Evolutionary conservation across 2,329 filamentous ascomycete genomes (phyloP), one percentile per base, ranked within the genome.

Genomic region (Massarina eburnea): DNA sequence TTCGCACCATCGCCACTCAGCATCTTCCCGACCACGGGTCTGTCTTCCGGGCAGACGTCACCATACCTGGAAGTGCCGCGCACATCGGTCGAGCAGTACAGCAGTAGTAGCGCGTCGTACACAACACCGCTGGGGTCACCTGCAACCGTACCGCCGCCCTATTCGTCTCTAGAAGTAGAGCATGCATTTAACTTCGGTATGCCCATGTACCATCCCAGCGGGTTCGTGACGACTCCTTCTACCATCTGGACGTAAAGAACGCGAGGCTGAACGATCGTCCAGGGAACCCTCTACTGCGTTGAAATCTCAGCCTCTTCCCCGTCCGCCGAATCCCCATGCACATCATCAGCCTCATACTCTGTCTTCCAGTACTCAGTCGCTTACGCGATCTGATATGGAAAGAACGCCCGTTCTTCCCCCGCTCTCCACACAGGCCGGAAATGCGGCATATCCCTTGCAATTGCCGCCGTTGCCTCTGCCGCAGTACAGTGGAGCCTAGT

Each of bases 31-130:
- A 46, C 37, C 4, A 38, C 59, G 35, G 66, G 67, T 26, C 49
- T 68, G 57, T 33, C 60, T 44, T 59, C 67, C 41, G 48, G 62
- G 19, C 67, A 66, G 15, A 61, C 63, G 5, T 72, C 71, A 9
- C 70, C 70, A 6, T 78, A 72, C 45, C 70, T 78, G 39, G 74
- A 76, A 47, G 71, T 78, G 5, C 75, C 75, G 20, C 61, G 67
- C 48, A 62, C 66, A 17, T 52, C 61, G 10, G 61, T 66, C 14
- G 66, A 70, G 15, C 55, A 51, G 12, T 65, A 61, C 41, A 52
- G 57, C 30, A 49, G 52, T 46, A 64, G 57, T 50, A 67, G 51
- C 26, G 29, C 41, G 41, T 44, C 45, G 45, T 71, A 68, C 51
- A 58, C 62, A 29, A 66, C 68, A 48, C 69, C 70, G 40, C 54